These are phyloP conservation scores for Capsaspora owczarzaki DNA, from an alignment of 78 protist species.

Conservation along the genomic window DNA sequence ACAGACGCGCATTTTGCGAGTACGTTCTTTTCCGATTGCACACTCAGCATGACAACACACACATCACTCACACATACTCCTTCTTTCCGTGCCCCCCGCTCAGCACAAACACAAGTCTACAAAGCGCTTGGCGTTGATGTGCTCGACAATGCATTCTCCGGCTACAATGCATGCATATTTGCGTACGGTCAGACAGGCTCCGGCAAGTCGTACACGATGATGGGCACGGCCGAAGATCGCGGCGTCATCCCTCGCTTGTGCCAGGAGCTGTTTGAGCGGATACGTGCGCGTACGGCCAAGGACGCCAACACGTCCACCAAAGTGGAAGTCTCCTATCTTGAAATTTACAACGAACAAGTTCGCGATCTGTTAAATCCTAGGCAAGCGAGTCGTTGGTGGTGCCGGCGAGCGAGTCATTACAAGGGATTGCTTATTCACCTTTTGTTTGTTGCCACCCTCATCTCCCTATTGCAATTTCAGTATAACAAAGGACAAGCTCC, in stretches of 20 bases:
- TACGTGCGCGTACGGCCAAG: too few relatives aligned
- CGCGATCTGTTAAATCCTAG: not conserved
- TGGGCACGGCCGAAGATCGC: not conserved
- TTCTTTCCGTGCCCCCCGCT: not conserved
- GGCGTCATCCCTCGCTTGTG: constrained; percentile 42
- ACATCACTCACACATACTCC: not conserved
- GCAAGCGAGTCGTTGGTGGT: not conserved
- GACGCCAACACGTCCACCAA: not conserved
- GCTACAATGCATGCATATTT: not conserved
- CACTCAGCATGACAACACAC: not conserved
- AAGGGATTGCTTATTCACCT: too few relatives aligned
- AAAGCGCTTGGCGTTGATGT: not conserved
- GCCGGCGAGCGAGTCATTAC: not conserved
- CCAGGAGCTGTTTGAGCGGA: constrained; percentile 11
- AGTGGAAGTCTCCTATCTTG: constrained; percentile 28
- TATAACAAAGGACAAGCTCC: not conserved
- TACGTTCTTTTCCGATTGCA: not conserved
- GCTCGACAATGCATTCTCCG: not conserved
- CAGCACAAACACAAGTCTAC: constrained; percentile 49
- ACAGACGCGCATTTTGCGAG: constrained; percentile 25
- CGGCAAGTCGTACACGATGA: constrained; percentile 45
- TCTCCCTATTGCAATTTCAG: too few relatives aligned
- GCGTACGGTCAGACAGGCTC: constrained; percentile 69
- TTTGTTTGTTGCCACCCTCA: not conserved
- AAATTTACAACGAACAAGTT: constrained; percentile 64